A percentile compares a stretch with the other conserved stretches of the same genome.
Conservation (phyloP, 805 yeast genomes). For the Clavispora carvajalis region DNA sequence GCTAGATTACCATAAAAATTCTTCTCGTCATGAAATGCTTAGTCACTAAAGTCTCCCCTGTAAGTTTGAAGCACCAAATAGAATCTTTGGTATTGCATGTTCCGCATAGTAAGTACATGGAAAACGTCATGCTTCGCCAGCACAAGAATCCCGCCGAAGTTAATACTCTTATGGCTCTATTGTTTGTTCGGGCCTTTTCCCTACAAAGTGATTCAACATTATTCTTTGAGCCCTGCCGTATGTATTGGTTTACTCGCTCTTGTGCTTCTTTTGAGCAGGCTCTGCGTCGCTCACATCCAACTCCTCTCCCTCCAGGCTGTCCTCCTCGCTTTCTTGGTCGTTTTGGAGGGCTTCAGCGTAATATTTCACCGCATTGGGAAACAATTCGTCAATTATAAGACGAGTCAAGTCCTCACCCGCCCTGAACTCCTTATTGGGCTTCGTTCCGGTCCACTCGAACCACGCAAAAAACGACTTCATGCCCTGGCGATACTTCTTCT, state of each 20-base stretch:
- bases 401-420: constrained; percentile 75
- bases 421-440: constrained; percentile 72
- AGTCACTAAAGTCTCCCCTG: too few species aligned
- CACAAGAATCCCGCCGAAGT: too few species aligned
- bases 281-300: constrained; percentile 51
- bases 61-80: too few species aligned
- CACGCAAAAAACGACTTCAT: constrained; percentile 85
- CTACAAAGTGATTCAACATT: too few species aligned
- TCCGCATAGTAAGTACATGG: too few species aligned
- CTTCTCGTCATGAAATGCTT: too few species aligned
- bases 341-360: constrained; percentile 69
- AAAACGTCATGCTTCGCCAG: too few species aligned
- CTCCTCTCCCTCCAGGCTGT: constrained; percentile 45
- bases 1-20: too few species aligned
- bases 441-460: constrained; percentile 79
- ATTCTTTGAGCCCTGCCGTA: too few species aligned
- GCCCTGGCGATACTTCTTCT: constrained; percentile 59
- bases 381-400: constrained; percentile 70
- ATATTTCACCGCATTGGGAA: constrained; percentile 79
- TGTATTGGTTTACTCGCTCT: not conserved
- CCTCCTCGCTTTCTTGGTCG: constrained; percentile 50
- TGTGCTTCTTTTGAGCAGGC: constrained; percentile 8
- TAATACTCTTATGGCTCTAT: too few species aligned
- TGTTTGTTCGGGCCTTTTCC: too few species aligned
- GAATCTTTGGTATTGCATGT: too few species aligned